These are phyloP conservation scores for Setomelanomma holmii DNA, from an alignment of 2,329 filamentous ascomycete species.

Conservation along the genomic window DNA sequence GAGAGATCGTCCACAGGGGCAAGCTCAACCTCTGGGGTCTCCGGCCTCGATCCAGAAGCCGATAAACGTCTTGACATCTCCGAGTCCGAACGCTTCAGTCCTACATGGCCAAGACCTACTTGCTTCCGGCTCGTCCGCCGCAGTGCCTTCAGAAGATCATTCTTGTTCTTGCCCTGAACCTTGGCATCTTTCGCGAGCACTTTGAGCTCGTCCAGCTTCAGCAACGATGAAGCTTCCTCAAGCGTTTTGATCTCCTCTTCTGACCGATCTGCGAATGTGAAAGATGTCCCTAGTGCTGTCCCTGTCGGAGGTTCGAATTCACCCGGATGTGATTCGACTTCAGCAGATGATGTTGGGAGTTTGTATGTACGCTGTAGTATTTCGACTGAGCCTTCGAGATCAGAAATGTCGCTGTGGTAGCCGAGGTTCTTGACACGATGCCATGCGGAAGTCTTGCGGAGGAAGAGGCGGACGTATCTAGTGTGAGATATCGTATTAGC, in stretches of 20 bases:
- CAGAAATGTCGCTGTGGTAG: constrained; percentile 83
- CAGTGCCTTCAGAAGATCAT: constrained; percentile 77
- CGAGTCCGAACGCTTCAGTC: constrained; percentile 69
- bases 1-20: constrained; percentile 39
- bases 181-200: constrained; percentile 83
- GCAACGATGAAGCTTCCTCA: constrained; percentile 80
- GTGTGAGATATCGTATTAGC: background rate
- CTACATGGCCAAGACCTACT: constrained; percentile 73
- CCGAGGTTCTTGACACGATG: constrained; percentile 79
- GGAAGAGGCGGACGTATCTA: constrained; percentile 89
- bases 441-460: constrained; percentile 91
- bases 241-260: constrained; percentile 75
- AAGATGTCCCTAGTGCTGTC: constrained; percentile 61
- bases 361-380: constrained; percentile 66
- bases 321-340: constrained; percentile 52
- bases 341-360: constrained; percentile 59
- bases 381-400: constrained; percentile 71
- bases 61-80: constrained; percentile 61
- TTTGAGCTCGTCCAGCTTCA: constrained; percentile 90
- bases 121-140: constrained; percentile 77
- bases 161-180: constrained; percentile 86
- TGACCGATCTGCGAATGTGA: constrained; percentile 82
- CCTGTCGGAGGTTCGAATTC: constrained; percentile 58
- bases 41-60: constrained; percentile 38
- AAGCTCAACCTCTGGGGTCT: constrained; percentile 48